Percentiles rank a stretch among this genome's conserved stretches.
phyloP scores from a whole-genome alignment of 192 early-diverging fungal species.

The Coemansia sp. region DNA sequence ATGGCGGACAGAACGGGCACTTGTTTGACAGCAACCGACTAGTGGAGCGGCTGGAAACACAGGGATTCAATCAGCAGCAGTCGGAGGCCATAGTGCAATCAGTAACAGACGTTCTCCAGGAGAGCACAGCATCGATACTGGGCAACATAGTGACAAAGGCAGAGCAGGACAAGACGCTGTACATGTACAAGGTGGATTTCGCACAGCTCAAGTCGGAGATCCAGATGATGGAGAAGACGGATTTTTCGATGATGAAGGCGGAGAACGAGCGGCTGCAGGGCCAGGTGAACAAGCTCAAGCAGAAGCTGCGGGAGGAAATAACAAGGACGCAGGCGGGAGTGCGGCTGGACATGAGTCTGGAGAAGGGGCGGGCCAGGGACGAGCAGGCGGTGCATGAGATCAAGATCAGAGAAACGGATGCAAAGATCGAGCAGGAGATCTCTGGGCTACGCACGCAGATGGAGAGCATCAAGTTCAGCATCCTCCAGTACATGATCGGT shows the following conservation, averaged over 20 bases:
- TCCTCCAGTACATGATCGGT: conserved; percentile 79
- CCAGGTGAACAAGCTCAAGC: conserved; percentile 84
- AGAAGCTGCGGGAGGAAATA: conserved; percentile 80
- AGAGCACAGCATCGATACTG: conserved; percentile 41
- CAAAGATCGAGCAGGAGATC: conserved; percentile 88
- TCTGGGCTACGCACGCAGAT: conserved; percentile 76
- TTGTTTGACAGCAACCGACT: conserved; percentile 85
- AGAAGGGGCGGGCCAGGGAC: conserved; percentile 87
- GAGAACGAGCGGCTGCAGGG: conserved; percentile 76
- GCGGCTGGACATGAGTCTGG: conserved; percentile 81
- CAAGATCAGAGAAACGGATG: conserved; percentile 82
- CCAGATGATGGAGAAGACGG: conserved; percentile 87
- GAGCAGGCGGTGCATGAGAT: conserved; percentile 80
- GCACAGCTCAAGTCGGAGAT: conserved; percentile 85
- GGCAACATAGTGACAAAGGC: conserved; percentile 73
- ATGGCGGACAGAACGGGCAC: conserved; percentile 18
- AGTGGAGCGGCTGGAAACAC: conserved; percentile 66
- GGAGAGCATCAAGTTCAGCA: conserved; percentile 86
- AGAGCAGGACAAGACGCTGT: conserved; percentile 80
- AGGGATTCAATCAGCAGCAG: conserved; percentile 70
- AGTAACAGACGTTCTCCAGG: conserved; percentile 66
- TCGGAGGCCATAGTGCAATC: conserved; percentile 76
- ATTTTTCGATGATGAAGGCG: conserved; percentile 77
- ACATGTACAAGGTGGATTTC: conserved; percentile 88
- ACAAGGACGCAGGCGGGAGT: conserved; percentile 81